Evolutionary conservation across 139 green algal genomes (phyloP).

Genomic region (Volvox reticuliferus): DNA sequence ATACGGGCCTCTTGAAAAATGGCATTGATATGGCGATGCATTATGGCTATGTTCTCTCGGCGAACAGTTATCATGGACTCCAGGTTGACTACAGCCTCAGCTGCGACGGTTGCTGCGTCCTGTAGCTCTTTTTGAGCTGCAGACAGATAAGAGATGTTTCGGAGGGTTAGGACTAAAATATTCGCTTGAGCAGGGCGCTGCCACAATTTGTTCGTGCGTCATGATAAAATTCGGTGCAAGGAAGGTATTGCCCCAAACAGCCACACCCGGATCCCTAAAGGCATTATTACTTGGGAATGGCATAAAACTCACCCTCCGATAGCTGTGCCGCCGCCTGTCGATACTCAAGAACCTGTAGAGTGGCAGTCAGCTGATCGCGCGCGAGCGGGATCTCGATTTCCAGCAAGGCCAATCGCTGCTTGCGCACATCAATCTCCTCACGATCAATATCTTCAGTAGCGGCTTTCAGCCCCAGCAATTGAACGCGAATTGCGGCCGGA

Average conservation of each 20-base stretch:
- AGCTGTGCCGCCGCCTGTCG: constrained; percentile 18
- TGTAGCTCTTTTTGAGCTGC: constrained; percentile 12
- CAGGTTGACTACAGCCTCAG: not conserved
- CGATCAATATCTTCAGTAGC: not conserved
- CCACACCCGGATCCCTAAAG: too few relatives aligned
- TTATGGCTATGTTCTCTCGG: not conserved
- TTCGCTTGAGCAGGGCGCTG: too few relatives aligned
- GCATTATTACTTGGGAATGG: too few relatives aligned
- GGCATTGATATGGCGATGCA: not conserved
- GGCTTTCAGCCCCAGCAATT: constrained; percentile 9
- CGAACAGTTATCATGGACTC: not conserved
- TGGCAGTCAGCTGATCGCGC: constrained; percentile 1
- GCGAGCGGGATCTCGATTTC: constrained; percentile 19
- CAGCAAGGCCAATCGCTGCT: not conserved
- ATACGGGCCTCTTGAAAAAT: not conserved
- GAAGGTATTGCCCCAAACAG: too few relatives aligned
- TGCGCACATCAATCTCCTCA: not conserved
- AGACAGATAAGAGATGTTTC: not conserved
- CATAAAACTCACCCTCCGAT: not conserved
- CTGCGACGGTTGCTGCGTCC: not conserved
- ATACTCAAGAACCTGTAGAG: constrained; percentile 26
- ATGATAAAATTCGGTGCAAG: too few relatives aligned
- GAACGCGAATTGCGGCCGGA: not conserved
- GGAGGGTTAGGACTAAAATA: too few relatives aligned
- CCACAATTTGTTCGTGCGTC: too few relatives aligned